Base-by-base conservation (phyloP, 2,329 filamentous ascomycete species). In the Dendryphion nanum region DNA sequence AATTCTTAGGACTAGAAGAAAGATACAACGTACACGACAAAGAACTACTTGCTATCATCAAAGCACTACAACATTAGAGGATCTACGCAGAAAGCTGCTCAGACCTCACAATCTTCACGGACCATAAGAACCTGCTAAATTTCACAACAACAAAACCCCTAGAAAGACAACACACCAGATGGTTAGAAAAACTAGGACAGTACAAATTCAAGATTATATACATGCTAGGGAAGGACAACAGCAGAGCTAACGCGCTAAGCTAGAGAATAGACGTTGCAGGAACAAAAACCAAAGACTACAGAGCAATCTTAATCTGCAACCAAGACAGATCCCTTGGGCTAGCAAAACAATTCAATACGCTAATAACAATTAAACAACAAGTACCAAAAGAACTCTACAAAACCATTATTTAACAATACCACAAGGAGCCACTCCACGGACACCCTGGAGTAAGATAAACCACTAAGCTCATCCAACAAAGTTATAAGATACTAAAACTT, bases 161-260 rank as follows among this genome's bases (percentile, higher is more conserved):
- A 6, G 35, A 39, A n/a, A 10, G n/a, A 34, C 18, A 19, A 26
- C 37, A 39, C 23, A 23, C 20, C n/a, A 15, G 37, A 39, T 39
- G 23, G 37, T 4, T 17, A 24, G 37, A 39, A 24, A 10, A 17
- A 8, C 30, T 39, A 16, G 30, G 14, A 35, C 15, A 33, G 16
- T 39, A 18, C 37, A 26, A 39, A 7, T 38, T 38, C 36, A 38
- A 21, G 36, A 38, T 38, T 18, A 19, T 34, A 10, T 18, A 38
- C 18, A 33, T n/a, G 10, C 29, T 18, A 38, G 36, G 36, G 12
- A 24, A 13, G 7, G 36, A 33, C 8, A 38, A 34, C 17, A 20
- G 19, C 17, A 5, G 18, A 38, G 36, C 36, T 5, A 30, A 38
- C 17, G 21, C 36, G 12, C 29, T 38, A 5, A 38, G 35, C 18